Evolutionary conservation across 768 basidiomycete genomes (phyloP).

Genomic region (Phanerochaete carnosa): DNA sequence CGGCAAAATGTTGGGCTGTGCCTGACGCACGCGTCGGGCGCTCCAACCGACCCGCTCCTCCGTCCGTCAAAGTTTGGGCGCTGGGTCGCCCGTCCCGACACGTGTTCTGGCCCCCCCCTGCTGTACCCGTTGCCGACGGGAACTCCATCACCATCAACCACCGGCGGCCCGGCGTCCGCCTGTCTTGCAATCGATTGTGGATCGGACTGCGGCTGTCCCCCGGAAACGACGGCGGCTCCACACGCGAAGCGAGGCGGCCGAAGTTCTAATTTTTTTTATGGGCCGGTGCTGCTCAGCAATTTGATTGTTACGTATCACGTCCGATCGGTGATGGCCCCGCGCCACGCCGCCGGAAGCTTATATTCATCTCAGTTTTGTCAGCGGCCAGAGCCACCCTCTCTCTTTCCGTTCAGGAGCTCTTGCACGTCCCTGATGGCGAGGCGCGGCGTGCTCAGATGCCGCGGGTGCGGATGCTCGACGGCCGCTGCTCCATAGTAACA

Average conservation of each 20-base stretch:
- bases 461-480: no score
- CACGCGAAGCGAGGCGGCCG: not conserved
- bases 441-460: no score
- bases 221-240: not conserved
- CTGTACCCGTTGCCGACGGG: not conserved
- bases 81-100: no score
- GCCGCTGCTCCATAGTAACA: no score
- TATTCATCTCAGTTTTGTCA: no score
- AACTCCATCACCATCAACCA: not conserved
- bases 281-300: not conserved
- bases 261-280: no score
- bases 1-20: not conserved
- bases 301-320: not conserved
- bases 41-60: not conserved
- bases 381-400: no score
- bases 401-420: no score
- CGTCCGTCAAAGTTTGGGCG: not conserved
- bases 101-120: not conserved
- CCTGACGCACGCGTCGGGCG: not conserved
- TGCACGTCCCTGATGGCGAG: no score
- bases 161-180: not conserved
- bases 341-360: slow-evolving; percentile 5
- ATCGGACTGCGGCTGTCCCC: not conserved
- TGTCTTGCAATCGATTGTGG: not conserved
- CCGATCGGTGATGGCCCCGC: slow-evolving; percentile 2